Conservation (phyloP, 306 rosid genomes). For the Dryas octopetala region DNA sequence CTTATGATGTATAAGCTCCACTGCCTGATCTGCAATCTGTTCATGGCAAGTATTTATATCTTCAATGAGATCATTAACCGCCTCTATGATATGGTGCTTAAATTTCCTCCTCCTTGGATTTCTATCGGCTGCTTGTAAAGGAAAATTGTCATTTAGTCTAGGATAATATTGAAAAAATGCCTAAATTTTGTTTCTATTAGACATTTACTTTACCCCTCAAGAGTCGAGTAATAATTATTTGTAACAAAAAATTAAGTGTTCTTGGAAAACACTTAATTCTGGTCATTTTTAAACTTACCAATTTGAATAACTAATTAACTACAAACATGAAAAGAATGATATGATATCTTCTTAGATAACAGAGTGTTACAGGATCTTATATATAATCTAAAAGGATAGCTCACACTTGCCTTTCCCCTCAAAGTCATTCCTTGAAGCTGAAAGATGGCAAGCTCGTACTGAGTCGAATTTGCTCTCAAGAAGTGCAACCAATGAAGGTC, state of each 20-base stretch:
- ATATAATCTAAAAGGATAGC: background rate
- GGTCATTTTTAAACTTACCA: too few relatives aligned
- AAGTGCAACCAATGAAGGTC: constrained; percentile 3
- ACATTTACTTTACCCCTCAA: background rate
- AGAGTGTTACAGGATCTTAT: background rate
- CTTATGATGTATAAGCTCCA: constrained; percentile 23
- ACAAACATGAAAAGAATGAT: background rate
- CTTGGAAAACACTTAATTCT: too few relatives aligned
- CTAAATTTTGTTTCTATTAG: background rate
- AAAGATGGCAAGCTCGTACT: background rate
- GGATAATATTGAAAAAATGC: background rate
- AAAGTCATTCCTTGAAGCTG: background rate
- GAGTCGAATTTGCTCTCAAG: background rate
- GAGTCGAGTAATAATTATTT: too few relatives aligned
- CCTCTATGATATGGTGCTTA: constrained; percentile 11
- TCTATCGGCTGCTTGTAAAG: constrained; percentile 5
- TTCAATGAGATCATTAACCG: constrained; percentile 19
- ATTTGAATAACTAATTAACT: too few relatives aligned
- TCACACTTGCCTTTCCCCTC: constrained; percentile 15
- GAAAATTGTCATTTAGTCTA: background rate
- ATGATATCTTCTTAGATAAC: background rate
- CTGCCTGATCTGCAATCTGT: constrained; percentile 17
- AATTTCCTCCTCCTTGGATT: background rate
- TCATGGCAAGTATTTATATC: constrained; percentile 23
- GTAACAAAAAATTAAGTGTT: too few relatives aligned